These are phyloP conservation scores for Pythium inflatum DNA, from an alignment of 352 stramenopile genomes.

Conservation along the genomic window DNA sequence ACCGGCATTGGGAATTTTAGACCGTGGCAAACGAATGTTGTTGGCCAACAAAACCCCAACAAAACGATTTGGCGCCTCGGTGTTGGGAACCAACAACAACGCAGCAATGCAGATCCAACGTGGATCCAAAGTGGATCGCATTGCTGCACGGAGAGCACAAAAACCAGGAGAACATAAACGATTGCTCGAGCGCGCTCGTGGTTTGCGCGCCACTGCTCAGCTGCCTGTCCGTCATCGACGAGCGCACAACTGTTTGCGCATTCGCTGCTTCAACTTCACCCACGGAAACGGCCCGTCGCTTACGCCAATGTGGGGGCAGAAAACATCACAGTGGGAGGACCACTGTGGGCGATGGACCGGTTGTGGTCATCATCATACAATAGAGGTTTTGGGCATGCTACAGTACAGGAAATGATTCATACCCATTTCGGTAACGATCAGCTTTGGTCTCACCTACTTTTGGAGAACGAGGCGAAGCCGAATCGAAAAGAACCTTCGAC, in stretches of 20 bases:
- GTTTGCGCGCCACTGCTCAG: not conserved
- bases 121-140: no score
- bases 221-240: not conserved
- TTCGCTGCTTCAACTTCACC: conserved; percentile 9
- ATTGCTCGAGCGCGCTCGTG: no score
- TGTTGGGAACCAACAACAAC: no score
- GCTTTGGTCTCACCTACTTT: not conserved
- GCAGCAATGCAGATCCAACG: no score
- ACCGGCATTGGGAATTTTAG: no score
- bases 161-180: no score
- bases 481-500: not conserved
- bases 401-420: not conserved
- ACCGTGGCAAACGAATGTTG: no score
- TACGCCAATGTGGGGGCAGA: not conserved
- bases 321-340: not conserved
- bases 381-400: not conserved
- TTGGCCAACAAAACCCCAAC: no score
- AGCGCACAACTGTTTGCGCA: not conserved
- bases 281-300: not conserved
- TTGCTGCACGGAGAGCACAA: no score
- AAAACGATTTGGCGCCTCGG: no score
- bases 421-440: not conserved
- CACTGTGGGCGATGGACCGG: not conserved
- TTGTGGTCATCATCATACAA: not conserved
- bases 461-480: no score